phyloP scores from a whole-genome alignment of 768 basidiomycete genomes.

The Pulveroboletus ravenelii region DNA sequence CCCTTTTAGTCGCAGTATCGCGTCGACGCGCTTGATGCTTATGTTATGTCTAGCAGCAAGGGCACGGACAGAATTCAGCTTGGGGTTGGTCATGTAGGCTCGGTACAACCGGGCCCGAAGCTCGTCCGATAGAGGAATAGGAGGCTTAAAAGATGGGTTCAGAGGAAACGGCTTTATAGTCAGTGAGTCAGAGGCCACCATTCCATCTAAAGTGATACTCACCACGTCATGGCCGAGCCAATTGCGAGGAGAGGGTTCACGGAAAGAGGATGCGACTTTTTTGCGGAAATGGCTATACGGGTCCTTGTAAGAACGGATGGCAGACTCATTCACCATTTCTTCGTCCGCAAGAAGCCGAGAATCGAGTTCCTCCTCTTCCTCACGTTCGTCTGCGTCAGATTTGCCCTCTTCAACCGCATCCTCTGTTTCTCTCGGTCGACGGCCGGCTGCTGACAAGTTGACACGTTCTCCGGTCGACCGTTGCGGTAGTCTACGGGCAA shows the following conservation, averaged over 20 bases:
- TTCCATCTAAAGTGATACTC: conserved; percentile 28
- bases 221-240: conserved; percentile 62
- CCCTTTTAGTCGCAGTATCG: conserved; percentile 77
- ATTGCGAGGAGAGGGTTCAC: conserved; percentile 41
- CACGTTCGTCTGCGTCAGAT: background rate
- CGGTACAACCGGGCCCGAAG: conserved; percentile 55
- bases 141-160: conserved; percentile 81
- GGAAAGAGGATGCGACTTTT: conserved; percentile 19
- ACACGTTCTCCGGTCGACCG: conserved; percentile 3
- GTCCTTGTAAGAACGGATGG: conserved; percentile 11
- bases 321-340: conserved; percentile 16
- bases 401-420: conserved; percentile 4
- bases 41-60: conserved; percentile 61
- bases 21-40: conserved; percentile 76
- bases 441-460: background rate
- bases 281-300: conserved; percentile 18
- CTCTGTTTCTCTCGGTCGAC: conserved; percentile 1
- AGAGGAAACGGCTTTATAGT: conserved; percentile 71
- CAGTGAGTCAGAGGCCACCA: background rate
- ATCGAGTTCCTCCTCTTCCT: conserved; percentile 14
- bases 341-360: conserved; percentile 14
- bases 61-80: conserved; percentile 49
- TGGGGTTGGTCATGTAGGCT: conserved; percentile 56
- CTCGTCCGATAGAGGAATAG: conserved; percentile 64
- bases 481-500: conserved; percentile 11